Conservation (phyloP, 2,329 filamentous ascomycete genomes). For the Diaporthe helianthi region DNA sequence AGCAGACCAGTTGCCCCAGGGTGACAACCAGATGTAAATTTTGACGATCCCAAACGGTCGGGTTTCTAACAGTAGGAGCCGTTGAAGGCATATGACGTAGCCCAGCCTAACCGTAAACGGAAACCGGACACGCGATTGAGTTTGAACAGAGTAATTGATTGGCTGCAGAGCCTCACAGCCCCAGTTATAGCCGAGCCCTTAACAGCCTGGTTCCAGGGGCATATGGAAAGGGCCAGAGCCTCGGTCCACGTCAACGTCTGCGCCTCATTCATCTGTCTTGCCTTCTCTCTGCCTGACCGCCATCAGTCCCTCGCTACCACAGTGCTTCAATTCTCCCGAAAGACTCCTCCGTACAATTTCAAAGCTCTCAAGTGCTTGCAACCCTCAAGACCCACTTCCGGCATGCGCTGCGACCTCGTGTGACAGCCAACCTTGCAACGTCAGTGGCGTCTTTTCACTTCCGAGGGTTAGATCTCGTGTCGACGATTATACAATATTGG, state of each 20-base stretch:
- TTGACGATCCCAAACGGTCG: not conserved
- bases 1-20: too few relatives aligned
- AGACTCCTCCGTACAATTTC: not conserved
- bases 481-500: not conserved
- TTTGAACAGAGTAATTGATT: not conserved
- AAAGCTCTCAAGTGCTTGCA: not conserved
- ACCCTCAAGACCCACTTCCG: not conserved
- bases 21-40: not conserved
- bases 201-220: slow-evolving; percentile 14
- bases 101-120: slow-evolving; percentile 3
- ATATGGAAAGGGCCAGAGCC: not conserved
- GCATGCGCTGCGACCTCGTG: not conserved
- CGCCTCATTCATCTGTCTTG: not conserved
- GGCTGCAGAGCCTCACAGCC: not conserved
- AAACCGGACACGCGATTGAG: slow-evolving; percentile 5
- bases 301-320: not conserved
- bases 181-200: slow-evolving; percentile 15
- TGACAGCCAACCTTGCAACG: not conserved
- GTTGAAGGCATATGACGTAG: slow-evolving; percentile 3
- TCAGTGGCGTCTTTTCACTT: not conserved
- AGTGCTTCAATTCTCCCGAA: not conserved
- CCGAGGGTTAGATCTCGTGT: not conserved
- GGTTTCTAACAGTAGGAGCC: slow-evolving; percentile 14
- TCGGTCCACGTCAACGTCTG: not conserved
- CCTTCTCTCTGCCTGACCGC: not conserved